Base-by-base conservation (phyloP, 1,139 yeast genomes). In the Candida sanyaensis region DNA sequence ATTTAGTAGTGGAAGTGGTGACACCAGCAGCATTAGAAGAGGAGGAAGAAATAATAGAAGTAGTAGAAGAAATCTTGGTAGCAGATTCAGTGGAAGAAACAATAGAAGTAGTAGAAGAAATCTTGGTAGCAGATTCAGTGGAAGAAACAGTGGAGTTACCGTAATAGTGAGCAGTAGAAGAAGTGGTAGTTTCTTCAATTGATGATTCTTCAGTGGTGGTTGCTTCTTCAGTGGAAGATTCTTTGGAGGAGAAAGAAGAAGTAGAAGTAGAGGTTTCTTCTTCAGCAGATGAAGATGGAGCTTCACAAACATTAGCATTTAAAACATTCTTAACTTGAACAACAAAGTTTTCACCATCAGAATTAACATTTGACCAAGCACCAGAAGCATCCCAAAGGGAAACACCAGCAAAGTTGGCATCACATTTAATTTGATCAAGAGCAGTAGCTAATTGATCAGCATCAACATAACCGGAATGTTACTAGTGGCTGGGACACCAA, bases 341-440 rank as follows among this genome's bases (percentile, higher is more conserved):
- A 52, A 47, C 54, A 41, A 41, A 53, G 39, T 53, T 51, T 17
- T 51, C 43, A 41, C 55, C 55, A 21, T 48, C 31, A 21, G 21
- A 42, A 41, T 74, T 71, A 28, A 60, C 64, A 61, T 88, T 88
- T 23, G 76, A 61, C 62, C 75, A 79, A n/a, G 87, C 91, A 66
- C 86, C 90, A 44, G 93, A 86, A 44, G 96, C 97, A 66, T 91
- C 97, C 97, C 97, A 91, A 49, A 90, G 68, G 71, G 88, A 83
- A 56, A 91, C 78, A 64, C 97, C 97, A 53, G 95, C 97, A 61
- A 91, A 88, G 55, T 63, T 58, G 46, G 78, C 62, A 42, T 71
- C 66, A 45, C 71, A 59, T 44, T 75, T 68, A 48, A 83, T 73
- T 6, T 64, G 51, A 7, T 64, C 58, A 44, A 82, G 63, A 36